Evolutionary conservation across 768 basidiomycete genomes (phyloP), one percentile per base, ranked within the genome.

Genomic region (Tylopilus sp.): DNA sequence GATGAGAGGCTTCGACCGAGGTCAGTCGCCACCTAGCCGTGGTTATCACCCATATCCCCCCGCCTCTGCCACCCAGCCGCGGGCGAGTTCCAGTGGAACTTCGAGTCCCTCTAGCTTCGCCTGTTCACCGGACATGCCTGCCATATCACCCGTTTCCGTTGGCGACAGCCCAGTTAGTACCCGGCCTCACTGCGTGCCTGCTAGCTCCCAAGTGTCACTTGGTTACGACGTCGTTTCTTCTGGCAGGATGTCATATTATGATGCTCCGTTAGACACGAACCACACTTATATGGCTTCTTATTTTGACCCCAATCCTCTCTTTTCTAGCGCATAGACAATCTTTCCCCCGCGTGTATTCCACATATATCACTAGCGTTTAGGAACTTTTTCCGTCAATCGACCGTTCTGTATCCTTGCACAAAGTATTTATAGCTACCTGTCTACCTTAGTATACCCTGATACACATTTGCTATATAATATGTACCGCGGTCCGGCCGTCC

Each of bases 21-120:
- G 73, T 30, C 64, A 76, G 51, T 79, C 81, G 23, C 71, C 71
- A 36, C 71, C 70, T 11, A 69, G 62, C 52, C 73, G 82, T 46
- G 76, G 79, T 42, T 80, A 83, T 57, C 80, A 85, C 62, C 76
- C 85, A 20, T 84, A 84, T 46, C 78, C 75, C 9, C 52, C 58
- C 1, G 30, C 49, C 9, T 68, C 68, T 17, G 10, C 50, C 28
- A 47, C 36, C 3, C 63, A 66, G 17, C 70, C 69, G 0, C 66
- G 71, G 11, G 47, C 67, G 15, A 62, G 61, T 25, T 69, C 68
- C 21, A 55, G 57, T 6, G 51, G 51, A 17, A 55, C 66, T 36
- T 69, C 67, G 7, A 71, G 69, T 44, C 65, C 67, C 7, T 59
- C 63, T n/a, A 55, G 63, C 40, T 51, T 67, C 9, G 56, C 55